Evolutionary conservation across 345 rosid genomes (phyloP).

Genomic region (Pugionium dolabratum): DNA sequence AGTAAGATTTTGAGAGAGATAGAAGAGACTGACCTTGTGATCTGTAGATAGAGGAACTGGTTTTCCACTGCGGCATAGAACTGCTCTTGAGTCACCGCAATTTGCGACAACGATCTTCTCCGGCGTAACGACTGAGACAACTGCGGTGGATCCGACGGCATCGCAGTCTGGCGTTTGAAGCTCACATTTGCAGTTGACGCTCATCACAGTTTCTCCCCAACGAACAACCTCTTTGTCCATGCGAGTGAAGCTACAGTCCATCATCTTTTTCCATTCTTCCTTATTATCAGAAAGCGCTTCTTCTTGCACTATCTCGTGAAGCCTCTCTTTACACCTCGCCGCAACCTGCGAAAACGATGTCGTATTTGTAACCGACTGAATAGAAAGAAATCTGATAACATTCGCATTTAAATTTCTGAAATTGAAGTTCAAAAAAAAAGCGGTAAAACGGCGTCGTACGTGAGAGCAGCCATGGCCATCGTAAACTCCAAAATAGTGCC

Average conservation of each 20-base stretch:
- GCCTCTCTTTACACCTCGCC: not conserved
- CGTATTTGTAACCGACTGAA: no score
- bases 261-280: not conserved
- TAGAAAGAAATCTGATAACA: no score
- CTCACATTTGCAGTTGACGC: not conserved
- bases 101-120: not conserved
- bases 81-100: not conserved
- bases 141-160: not conserved
- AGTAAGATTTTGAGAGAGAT: no score
- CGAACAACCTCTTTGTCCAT: not conserved
- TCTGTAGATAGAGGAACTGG: not conserved
- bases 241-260: not conserved
- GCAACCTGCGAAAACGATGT: not conserved
- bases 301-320: not conserved
- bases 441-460: not conserved
- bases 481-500: not conserved
- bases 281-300: not conserved
- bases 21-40: not conserved
- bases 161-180: not conserved
- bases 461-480: constrained; percentile 1
- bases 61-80: not conserved
- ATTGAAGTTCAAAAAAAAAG: no score
- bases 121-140: not conserved
- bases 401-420: no score
- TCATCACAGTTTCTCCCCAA: no score